Evolutionary conservation across 2,329 filamentous ascomycete genomes (phyloP), one percentile per base, ranked within the genome.

Genomic region (Verticillium tricorpus): DNA sequence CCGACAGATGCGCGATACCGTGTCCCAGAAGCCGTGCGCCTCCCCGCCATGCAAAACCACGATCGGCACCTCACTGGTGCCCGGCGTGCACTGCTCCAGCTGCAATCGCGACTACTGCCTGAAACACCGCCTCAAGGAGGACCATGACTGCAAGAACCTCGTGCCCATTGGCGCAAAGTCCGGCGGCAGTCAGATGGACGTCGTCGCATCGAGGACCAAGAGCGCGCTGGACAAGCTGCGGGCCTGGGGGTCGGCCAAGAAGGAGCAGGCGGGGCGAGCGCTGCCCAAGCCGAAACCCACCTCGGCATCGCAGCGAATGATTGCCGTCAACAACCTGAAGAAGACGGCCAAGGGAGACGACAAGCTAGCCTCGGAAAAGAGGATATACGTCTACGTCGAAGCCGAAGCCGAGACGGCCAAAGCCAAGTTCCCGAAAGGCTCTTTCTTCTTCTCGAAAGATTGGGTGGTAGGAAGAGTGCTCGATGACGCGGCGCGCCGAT

Each of bases 371-470:
- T 74, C 81, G 0, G 92, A 97, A 66, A 96, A 96, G 78, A 81
- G 95, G n/a, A 78, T 99, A 1, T 98, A 98, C 72, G 72, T 99
- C 1, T 89, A 91, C 71, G 91, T 97, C 19, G 94, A 98, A 73
- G 95, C 94, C 0, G 92, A 93, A 70, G 91, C 91, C 11, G 91
- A 92, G 69, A 96, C 92, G 0, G 89, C 93, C 1, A 90, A 87
- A 59, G 87, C 90, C 7, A 96, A 96, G 74, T 87, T 91, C 54
- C 93, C 93, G 4, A 90, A 87, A 70, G 91, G 90, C 8, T 86
- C 90, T 63, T 93, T 94, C 74, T 96, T 88, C 74, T 96, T 90
- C 73, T 89, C 85, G 63, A 84, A 84, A 68, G 91, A 96, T 62
- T 98, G 92, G 92, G 94, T 90, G n/a, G 85, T 98, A 1, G 95